Evolutionary conservation across 106 monocot genomes (phyloP), one percentile per base, ranked within the genome.

Genomic region (Iris macrosiphon): DNA sequence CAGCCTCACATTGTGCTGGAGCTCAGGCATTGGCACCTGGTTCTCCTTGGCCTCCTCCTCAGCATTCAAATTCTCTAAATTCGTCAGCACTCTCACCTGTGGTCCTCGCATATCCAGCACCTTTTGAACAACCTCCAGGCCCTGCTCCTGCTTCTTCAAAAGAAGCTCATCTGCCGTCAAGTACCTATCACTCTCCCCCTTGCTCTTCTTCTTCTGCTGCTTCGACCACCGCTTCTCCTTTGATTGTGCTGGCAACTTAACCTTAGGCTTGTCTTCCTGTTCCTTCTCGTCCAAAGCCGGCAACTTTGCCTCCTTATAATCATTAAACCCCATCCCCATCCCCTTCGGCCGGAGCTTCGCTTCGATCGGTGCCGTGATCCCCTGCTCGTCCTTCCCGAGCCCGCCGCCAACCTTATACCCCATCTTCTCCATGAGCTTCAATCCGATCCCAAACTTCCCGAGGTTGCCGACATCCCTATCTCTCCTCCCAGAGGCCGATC

Each of bases 101-200:
- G 85, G 95, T 3, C 95, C 95, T 31, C 89, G 71, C 95, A 89
- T 95, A 49, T 95, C 95, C 24, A 95, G 75, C 63, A 95, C 79
- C 74, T 89, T 95, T 60, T 85, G 78, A 5, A 85, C 59, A 59
- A 82, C 69, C 40, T 85, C 85, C 24, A 74, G n/a, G 12, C 75
- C 74, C 41, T 85, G 75, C 42, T 95, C 89, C 71, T 89, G 76
- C 57, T 85, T 76, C 75, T 70, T 82, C 1, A 74, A 70, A 8
- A 95, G 67, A 40, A 92, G 56, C 60, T 95, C 95, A 48, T 95
- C 85, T 21, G 82, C 79, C 2, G 89, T 95, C 64, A 89, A 33
- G 14, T 85, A 76, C 49, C 79, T 79, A 14, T 23, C 31, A 31
- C 79, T 79, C 6, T 22, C 48, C 26, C 77, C 81, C 82, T 76